phyloP scores from a whole-genome alignment of 1,284 basidiomycete species.

The Cerioporus squamosus region DNA sequence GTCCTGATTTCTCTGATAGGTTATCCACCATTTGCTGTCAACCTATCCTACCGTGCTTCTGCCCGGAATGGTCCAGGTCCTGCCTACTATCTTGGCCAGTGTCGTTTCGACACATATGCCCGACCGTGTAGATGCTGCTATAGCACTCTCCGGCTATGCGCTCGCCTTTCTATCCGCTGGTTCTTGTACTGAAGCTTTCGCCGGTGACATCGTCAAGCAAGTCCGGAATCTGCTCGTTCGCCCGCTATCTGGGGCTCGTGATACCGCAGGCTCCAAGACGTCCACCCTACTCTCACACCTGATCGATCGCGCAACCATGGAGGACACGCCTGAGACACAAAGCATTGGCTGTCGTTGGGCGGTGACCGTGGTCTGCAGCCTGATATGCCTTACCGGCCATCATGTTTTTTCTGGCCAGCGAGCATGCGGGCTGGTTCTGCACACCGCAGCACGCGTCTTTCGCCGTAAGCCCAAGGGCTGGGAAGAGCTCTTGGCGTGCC shows the following conservation, averaged over 20 bases:
- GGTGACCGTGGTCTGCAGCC: conserved; percentile 45
- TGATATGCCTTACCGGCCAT: conserved; percentile 51
- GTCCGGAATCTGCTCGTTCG: conserved; percentile 33
- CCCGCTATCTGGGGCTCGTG: conserved; percentile 13
- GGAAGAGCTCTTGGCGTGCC: conserved; percentile 43
- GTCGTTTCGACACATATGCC: conserved; percentile 38
- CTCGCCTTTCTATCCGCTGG: conserved; percentile 29
- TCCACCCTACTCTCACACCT: conserved; percentile 16
- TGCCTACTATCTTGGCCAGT: conserved; percentile 42
- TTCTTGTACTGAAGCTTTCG: conserved; percentile 9
- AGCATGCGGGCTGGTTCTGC: conserved; percentile 45
- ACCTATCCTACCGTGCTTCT: conserved; percentile 37
- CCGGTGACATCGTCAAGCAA: conserved; percentile 23
- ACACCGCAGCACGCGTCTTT: conserved; percentile 37
- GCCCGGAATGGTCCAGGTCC: conserved; percentile 35
- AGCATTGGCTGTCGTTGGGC: conserved; percentile 40
- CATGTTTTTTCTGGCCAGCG: conserved; percentile 45
- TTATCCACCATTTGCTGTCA: conserved; percentile 44
- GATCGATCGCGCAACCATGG: conserved; percentile 26
- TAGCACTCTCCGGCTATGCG: conserved; percentile 47
- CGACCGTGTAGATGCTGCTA: conserved; percentile 43
- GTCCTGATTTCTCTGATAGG: conserved; percentile 34
- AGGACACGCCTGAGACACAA: conserved; percentile 20
- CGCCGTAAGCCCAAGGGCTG: conserved; percentile 37
- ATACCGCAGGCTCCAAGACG: too few species aligned